A percentile compares a stretch with the other conserved stretches of the same genome.
Evolutionary conservation across 768 basidiomycete genomes (phyloP).

Genomic region (Tylopilus intermedius): DNA sequence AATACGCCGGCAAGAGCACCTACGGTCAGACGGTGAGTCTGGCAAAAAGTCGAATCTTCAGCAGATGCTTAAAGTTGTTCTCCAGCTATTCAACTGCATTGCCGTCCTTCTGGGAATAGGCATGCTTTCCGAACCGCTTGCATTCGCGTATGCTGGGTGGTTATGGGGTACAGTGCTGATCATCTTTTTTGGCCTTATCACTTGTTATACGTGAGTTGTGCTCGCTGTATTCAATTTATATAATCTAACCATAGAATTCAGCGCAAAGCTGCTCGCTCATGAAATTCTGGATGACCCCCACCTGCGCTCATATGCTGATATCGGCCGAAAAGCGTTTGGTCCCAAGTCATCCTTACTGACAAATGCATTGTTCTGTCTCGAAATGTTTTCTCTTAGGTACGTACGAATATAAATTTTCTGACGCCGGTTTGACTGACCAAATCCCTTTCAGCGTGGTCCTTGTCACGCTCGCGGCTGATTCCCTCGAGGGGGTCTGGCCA

Average conservation of each 20-base stretch:
- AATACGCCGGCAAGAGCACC: constrained; percentile 56
- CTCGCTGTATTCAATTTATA: neutral
- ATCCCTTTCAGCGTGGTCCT: constrained; percentile 62
- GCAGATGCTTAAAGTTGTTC: constrained; percentile 2
- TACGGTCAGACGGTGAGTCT: constrained; percentile 64
- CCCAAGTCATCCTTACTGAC: constrained; percentile 60
- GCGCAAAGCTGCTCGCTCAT: constrained; percentile 80
- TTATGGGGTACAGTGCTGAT: constrained; percentile 68
- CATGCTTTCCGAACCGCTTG: constrained; percentile 84
- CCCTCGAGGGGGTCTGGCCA: constrained; percentile 70
- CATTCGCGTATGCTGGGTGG: constrained; percentile 93
- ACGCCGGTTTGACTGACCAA: neutral
- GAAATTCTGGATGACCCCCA: constrained; percentile 67
- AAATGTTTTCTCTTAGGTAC: constrained; percentile 79
- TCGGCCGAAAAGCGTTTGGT: constrained; percentile 87
- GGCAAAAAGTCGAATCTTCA: neutral
- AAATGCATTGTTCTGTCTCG: constrained; percentile 75
- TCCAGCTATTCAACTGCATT: constrained; percentile 81
- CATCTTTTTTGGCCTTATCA: constrained; percentile 68
- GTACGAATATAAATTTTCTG: constrained; percentile 12
- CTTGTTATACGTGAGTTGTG: constrained; percentile 80
- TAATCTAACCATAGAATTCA: constrained; percentile 29
- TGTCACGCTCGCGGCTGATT: constrained; percentile 87
- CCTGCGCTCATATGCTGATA: constrained; percentile 82
- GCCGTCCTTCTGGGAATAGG: constrained; percentile 86